Percentiles rank a stretch among this genome's conserved stretches.
Evolutionary conservation across 495 filamentous ascomycete species (phyloP).

Genomic region (Aspergillus sparsus): DNA sequence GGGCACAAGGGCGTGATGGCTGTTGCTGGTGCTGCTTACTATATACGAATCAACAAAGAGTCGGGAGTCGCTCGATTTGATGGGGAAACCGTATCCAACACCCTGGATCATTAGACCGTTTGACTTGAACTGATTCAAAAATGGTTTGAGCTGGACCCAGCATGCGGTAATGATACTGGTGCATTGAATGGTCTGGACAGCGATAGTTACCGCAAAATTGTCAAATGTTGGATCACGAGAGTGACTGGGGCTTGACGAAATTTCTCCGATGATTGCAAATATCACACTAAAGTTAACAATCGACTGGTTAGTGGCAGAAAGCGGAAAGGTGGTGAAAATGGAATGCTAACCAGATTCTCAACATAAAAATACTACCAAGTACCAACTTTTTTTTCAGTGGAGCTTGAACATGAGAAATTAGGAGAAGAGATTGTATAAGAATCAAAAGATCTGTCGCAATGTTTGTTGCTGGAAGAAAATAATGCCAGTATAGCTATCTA

Average conservation of each 20-base stretch:
- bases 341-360: conserved; percentile 26
- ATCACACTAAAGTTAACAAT: conserved; percentile 22
- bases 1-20: conserved; percentile 8
- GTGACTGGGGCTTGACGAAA: conserved; percentile 16
- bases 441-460: conserved; percentile 32
- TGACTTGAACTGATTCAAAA: conserved; percentile 30
- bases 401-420: conserved; percentile 30
- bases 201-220: conserved; percentile 23
- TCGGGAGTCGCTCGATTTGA: conserved; percentile 9
- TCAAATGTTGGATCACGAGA: conserved; percentile 25
- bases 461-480: conserved; percentile 25
- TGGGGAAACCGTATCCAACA: conserved; percentile 18
- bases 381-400: conserved; percentile 22
- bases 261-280: conserved; percentile 20
- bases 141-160: conserved; percentile 35
- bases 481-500: conserved; percentile 29
- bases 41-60: not conserved
- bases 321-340: not conserved
- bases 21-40: not conserved
- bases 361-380: conserved; percentile 31
- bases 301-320: not conserved
- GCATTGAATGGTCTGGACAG: conserved; percentile 24
- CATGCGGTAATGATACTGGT: conserved; percentile 29
- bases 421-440: conserved; percentile 26
- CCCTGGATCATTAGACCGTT: conserved; percentile 28